These are phyloP conservation scores for Pythium phragmitis DNA, from an alignment of 352 stramenopile species.

Conservation along the genomic window DNA sequence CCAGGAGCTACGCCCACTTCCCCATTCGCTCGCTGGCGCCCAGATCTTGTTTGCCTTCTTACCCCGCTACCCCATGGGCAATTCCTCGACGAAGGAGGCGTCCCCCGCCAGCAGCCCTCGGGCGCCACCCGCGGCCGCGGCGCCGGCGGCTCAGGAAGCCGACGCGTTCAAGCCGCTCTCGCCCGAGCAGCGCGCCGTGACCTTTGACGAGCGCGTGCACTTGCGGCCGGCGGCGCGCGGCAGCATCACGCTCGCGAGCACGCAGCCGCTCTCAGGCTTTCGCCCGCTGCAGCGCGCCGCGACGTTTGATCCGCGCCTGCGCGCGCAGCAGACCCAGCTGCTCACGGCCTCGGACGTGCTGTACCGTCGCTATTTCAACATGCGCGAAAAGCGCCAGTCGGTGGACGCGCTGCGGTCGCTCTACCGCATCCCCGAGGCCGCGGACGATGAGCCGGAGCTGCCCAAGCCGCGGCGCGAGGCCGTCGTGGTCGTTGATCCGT, in stretches of 20 bases:
- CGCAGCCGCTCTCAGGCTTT: conserved; percentile 63
- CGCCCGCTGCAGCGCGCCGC: conserved; percentile 71
- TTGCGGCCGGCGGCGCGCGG: conserved; percentile 29
- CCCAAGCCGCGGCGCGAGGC: conserved; percentile 34
- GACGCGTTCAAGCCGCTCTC: conserved; percentile 61
- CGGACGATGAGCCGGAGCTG: conserved; percentile 30
- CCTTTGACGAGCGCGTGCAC: conserved; percentile 83
- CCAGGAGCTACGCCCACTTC: not conserved
- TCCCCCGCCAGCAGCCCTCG: conserved; percentile 1
- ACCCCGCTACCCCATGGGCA: conserved; percentile 18
- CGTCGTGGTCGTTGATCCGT: conserved; percentile 94
- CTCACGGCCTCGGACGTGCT: conserved; percentile 79
- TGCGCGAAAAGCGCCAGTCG: conserved; percentile 54
- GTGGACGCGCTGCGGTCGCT: conserved; percentile 37
- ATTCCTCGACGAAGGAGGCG: conserved; percentile 24
- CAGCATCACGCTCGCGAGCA: conserved; percentile 41
- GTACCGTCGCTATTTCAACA: conserved; percentile 83
- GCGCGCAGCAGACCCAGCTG: conserved; percentile 43
- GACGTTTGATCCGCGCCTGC: conserved; percentile 76
- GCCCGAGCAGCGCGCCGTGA: conserved; percentile 69
- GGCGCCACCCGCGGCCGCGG: not conserved
- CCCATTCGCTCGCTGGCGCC: conserved; percentile 3
- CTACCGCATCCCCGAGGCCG: conserved; percentile 54
- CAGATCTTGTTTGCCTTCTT: not conserved
- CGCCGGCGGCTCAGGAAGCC: not conserved